These are phyloP conservation scores for Gaertneriomyces sp. DNA, from an alignment of 192 early-diverging fungal species.

Conservation along the genomic window DNA sequence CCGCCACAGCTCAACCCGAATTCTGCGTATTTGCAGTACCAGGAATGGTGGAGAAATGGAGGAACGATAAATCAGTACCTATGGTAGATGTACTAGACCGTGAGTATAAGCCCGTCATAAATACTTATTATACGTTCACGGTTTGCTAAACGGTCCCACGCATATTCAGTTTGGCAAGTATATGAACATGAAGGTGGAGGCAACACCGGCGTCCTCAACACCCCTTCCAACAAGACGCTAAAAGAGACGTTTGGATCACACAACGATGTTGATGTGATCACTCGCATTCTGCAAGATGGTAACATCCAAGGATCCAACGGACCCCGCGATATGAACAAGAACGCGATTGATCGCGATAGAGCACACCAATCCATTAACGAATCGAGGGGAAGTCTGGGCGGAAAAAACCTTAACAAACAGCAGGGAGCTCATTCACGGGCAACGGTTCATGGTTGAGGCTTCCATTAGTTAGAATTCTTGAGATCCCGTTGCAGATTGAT, in stretches of 20 bases:
- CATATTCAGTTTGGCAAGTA: slow-evolving; percentile 18
- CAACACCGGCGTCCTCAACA: slow-evolving; percentile 14
- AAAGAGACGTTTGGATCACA: slow-evolving; percentile 43
- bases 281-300: slow-evolving; percentile 21
- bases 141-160: background rate
- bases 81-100: slow-evolving; percentile 29
- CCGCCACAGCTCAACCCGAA: background rate
- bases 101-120: background rate
- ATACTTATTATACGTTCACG: background rate
- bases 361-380: background rate
- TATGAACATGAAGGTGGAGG: slow-evolving; percentile 25
- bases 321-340: slow-evolving; percentile 7
- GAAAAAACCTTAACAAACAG: no score
- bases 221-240: slow-evolving; percentile 14
- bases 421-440: no score
- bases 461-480: no score
- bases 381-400: background rate
- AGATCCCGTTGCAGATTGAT: no score
- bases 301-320: slow-evolving; percentile 16
- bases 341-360: background rate
- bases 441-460: no score
- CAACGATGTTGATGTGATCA: slow-evolving; percentile 17
- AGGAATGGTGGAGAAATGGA: slow-evolving; percentile 30
- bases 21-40: slow-evolving; percentile 27
- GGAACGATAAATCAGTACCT: slow-evolving; percentile 28